Evolutionary conservation across 768 basidiomycete genomes (phyloP).

Genomic region (Trametes villosa): DNA sequence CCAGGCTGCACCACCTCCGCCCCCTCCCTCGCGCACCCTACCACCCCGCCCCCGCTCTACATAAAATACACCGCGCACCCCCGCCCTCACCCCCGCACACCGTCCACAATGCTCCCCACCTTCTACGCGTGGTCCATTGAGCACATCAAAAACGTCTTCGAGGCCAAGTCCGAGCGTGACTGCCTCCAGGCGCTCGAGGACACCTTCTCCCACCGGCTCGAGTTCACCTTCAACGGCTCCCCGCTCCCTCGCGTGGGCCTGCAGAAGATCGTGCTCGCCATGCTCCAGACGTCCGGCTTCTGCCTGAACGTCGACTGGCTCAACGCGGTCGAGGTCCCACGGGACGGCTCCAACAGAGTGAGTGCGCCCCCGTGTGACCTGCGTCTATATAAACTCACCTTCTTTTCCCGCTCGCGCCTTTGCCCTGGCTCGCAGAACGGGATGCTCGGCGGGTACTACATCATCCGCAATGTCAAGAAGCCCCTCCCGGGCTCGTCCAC

Average conservation of each 20-base stretch:
- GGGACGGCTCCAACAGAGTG: constrained; percentile 49
- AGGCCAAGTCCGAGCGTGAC: constrained; percentile 49
- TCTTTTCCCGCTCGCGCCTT: background rate
- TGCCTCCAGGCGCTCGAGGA: constrained; percentile 46
- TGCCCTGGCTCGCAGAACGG: constrained; percentile 43
- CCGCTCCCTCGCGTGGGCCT: constrained; percentile 45
- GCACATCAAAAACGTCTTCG: constrained; percentile 55
- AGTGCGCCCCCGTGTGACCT: constrained; percentile 27
- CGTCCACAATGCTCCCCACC: constrained; percentile 38
- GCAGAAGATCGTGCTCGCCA: constrained; percentile 45
- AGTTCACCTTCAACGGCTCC: constrained; percentile 49
- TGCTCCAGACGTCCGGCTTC: constrained; percentile 44
- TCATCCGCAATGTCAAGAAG: constrained; percentile 53
- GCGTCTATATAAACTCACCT: background rate
- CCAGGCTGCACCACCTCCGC: background rate
- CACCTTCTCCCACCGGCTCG: constrained; percentile 49
- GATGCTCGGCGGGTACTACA: constrained; percentile 53
- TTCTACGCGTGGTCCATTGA: constrained; percentile 54
- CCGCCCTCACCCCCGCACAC: constrained; percentile 1
- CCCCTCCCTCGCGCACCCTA: background rate
- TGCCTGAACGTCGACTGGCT: constrained; percentile 56
- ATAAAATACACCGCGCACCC: background rate
- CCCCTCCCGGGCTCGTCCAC: constrained; percentile 38
- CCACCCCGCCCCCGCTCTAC: background rate
- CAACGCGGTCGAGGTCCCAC: constrained; percentile 48